Base-by-base conservation (phyloP, 306 rosid species). In the Gleditsia sinensis region DNA sequence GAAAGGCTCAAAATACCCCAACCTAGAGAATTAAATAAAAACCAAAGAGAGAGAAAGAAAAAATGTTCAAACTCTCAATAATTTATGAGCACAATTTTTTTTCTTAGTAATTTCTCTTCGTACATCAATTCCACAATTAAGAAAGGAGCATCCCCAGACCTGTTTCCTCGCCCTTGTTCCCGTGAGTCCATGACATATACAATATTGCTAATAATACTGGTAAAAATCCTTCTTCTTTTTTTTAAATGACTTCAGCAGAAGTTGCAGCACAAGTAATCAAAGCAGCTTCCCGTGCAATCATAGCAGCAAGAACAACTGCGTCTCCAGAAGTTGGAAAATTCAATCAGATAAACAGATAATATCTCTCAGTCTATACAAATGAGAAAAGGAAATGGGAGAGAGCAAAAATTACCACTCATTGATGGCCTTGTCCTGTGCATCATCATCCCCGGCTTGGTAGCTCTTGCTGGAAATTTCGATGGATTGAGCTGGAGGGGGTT, bases 401-500 rank as follows among this genome's bases (percentile, higher is more conserved):
- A 3, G 14, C 61, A 33, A 53, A 53, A 3, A 33, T 42, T 72
- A 83, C 88, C 90, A 83, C 20, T 71, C 83, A 57, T 83, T 30
- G 73, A 83, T 2, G 74, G 25, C 82, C 75, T 74, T 81, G 53
- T 83, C 90, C 53, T 71, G 78, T 5, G 33, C 78, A 75, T 78
- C 84, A n/a, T 62, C 49, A 34, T n/a, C 23, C 64, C 56, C 74
- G 9, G 40, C 46, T 37, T 79, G 73, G 25, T 64, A 49, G 45
- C 8, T 57, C 42, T 71, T 81, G 81, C 53, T 67, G 8, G 86
- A 71, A 63, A 69, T 53, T 20, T 88, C 86, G 4, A 86, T 82
- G 77, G 90, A 64, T 61, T 88, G 93, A 20, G 88, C 39, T 17
- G 82, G 73, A 12, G 90, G 90, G 57, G 90, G 90, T 21, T 85